These are phyloP conservation scores for Immersiella caudata DNA, from an alignment of 495 filamentous ascomycete genomes.

Conservation along the genomic window DNA sequence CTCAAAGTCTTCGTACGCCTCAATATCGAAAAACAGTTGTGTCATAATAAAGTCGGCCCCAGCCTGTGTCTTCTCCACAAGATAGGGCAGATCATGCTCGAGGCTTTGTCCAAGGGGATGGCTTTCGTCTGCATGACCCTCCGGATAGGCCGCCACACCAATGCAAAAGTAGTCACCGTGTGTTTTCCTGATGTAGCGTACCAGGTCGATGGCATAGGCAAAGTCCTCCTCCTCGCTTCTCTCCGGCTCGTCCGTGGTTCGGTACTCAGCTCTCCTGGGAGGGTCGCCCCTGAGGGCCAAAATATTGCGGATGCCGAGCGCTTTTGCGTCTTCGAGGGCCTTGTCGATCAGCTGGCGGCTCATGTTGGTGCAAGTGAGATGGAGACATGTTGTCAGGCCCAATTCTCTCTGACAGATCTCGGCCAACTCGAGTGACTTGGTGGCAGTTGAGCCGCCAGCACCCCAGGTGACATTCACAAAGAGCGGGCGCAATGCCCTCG, in stretches of 20 bases:
- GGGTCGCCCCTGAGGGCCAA: constrained; percentile 93
- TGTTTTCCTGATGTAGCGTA: constrained; percentile 80
- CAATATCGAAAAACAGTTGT: constrained; percentile 92
- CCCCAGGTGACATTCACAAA: constrained; percentile 99
- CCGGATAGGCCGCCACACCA: constrained; percentile 91
- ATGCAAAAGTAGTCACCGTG: constrained; percentile 97
- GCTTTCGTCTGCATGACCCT: constrained; percentile 92
- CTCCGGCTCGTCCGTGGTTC: constrained; percentile 56
- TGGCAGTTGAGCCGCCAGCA: constrained; percentile 87
- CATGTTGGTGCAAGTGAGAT: constrained; percentile 98
- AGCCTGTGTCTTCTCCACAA: constrained; percentile 87
- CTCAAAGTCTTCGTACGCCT: constrained; percentile 81
- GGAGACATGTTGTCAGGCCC: constrained; percentile 90
- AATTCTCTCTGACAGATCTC: constrained; percentile 93
- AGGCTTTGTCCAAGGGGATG: constrained; percentile 77
- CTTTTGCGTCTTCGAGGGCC: constrained; percentile 88
- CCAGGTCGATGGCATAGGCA: constrained; percentile 85
- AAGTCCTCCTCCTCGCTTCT: constrained; percentile 71
- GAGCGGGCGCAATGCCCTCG: constrained; percentile 81
- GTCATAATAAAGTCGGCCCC: constrained; percentile 99
- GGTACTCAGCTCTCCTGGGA: constrained; percentile 85
- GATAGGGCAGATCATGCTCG: constrained; percentile 79
- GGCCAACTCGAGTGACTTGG: constrained; percentile 88
- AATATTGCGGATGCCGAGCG: constrained; percentile 91
- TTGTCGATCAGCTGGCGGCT: constrained; percentile 81